Base-by-base conservation (phyloP, 2,329 filamentous ascomycete species). In the Trichoderma sp. region DNA sequence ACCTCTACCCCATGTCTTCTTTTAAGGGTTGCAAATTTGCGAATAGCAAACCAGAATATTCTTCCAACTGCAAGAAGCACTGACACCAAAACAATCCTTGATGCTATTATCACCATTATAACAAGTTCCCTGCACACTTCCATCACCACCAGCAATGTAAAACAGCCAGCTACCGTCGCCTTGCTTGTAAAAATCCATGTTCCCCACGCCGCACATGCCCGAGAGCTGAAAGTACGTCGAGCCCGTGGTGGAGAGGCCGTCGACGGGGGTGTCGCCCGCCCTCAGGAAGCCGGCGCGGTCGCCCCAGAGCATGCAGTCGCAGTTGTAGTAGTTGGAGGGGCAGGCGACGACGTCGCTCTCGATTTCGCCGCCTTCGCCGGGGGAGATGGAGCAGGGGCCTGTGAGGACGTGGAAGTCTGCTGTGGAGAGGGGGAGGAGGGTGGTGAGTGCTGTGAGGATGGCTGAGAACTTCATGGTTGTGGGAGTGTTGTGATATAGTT, bases 371-470 rank as follows among this genome's bases (percentile, higher is more conserved):
- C 68, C 56, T 4, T 6, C 45, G 35, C 68, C 56, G 11, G 68
- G 68, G 18, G 68, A 56, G 27, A 71, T 62, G 24, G 68, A 62
- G 21, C 33, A 71, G 38, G 68, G 68, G 6, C 56, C 56, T 5
- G 68, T 71, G 33, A 71, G 24, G n/a, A 71, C 9, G 18, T 71
- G 67, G 45, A 71, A 71, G 67, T 71, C 67, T 9, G 68, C 56
- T 1, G 35, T 35, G 35, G n/a, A 38, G 50, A 62, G 35, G 27
- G 21, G 41, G 56, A 35, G 33, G 16, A 71, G 24, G 24, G 53
- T 14, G 1, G 45, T 50, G 45, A 71, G 56, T 7, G 27, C 7
- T 8, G 68, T 27, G 18, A 71, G 56, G 24, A 45, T 21, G 31
- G 18, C 12, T 18, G 56, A 62, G 56, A 41, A 14, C 6, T 50